Conservation (phyloP, 106 monocot genomes). For the Triglochin maritima region DNA sequence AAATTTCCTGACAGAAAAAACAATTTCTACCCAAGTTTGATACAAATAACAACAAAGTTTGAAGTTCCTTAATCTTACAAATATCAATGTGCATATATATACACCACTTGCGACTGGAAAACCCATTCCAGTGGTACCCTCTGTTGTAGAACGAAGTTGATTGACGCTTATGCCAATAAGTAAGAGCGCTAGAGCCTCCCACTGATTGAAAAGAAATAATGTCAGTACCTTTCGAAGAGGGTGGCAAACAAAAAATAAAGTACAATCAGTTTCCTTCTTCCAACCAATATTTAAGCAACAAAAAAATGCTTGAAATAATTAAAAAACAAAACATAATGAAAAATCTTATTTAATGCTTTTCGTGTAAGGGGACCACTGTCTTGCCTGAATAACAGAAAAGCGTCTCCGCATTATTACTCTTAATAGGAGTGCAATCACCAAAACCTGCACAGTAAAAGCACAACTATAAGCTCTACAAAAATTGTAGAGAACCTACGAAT, state of each 20-base stretch:
- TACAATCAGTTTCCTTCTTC: neutral
- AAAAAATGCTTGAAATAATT: neutral
- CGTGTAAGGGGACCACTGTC: neutral
- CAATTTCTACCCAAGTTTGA: neutral
- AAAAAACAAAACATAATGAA: neutral
- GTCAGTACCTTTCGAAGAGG: neutral
- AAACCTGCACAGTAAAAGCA: constrained; percentile 39
- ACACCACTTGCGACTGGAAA: constrained; percentile 74
- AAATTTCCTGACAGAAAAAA: too few relatives aligned
- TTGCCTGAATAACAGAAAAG: constrained; percentile 90
- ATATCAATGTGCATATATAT: constrained; percentile 55
- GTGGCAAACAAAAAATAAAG: neutral
- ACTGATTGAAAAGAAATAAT: constrained; percentile 29
- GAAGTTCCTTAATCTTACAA: constrained; percentile 16
- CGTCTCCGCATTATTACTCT: constrained; percentile 89
- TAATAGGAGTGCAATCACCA: constrained; percentile 84
- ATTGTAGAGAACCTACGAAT: too few relatives aligned
- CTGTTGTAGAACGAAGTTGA: constrained; percentile 62
- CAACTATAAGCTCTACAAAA: too few relatives aligned
- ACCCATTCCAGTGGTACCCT: constrained; percentile 50
- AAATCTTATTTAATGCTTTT: neutral
- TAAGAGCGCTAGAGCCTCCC: constrained; percentile 92
- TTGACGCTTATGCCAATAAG: constrained; percentile 91
- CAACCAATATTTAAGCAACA: too few relatives aligned
- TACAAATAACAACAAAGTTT: neutral